Evolutionary conservation across 306 rosid species (phyloP).

Genomic region (Quercus suber): DNA sequence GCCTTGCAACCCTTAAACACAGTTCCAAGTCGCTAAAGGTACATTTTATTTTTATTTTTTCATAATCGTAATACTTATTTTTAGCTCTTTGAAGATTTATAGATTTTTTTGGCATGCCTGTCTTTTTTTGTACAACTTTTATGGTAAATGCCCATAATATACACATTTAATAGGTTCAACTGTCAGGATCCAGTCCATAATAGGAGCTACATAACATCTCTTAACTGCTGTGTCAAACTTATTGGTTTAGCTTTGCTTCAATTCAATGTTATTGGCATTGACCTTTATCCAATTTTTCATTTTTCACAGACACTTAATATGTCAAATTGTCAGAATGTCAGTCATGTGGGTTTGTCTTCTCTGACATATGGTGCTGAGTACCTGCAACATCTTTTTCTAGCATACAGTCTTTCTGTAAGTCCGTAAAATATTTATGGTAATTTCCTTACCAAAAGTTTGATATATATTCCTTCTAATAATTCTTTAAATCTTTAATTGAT

Average conservation of each 20-base stretch:
- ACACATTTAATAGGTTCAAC: background rate
- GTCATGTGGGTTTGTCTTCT: constrained; percentile 59
- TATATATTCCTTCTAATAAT: constrained; percentile 7
- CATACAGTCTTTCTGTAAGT: constrained; percentile 60
- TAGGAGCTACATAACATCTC: background rate
- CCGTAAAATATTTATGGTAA: constrained; percentile 3
- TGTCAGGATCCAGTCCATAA: no score
- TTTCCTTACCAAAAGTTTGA: constrained; percentile 8
- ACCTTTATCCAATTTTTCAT: background rate
- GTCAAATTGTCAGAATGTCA: constrained; percentile 54
- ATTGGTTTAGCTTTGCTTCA: background rate
- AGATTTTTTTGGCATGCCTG: background rate
- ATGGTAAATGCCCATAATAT: background rate
- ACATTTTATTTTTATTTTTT: background rate
- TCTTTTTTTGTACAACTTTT: background rate
- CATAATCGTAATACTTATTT: background rate
- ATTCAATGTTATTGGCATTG: background rate
- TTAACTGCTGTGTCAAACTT: background rate
- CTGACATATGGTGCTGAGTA: constrained; percentile 50
- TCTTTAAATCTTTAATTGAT: constrained; percentile 14
- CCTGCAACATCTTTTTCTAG: constrained; percentile 52
- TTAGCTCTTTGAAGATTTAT: background rate
- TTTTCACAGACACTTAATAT: constrained; percentile 52
- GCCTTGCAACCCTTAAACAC: constrained; percentile 27
- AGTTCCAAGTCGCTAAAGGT: constrained; percentile 39